Base-by-base conservation (phyloP, 2,329 filamentous ascomycete genomes). In the Nothopassalora personata region DNA sequence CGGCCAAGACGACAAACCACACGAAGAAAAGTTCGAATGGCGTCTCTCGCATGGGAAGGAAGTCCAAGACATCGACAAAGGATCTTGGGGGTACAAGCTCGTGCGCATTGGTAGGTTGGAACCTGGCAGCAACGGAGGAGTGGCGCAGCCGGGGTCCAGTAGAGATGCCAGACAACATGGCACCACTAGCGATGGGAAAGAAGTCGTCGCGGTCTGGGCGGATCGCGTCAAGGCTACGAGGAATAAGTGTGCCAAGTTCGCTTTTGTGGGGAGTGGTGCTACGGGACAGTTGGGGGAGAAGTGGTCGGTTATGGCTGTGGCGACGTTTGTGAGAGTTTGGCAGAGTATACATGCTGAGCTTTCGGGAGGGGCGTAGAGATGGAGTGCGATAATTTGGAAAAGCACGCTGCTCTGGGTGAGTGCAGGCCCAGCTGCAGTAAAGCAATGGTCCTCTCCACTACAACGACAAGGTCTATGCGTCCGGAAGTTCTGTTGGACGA, bases 201-300 rank as follows among this genome's bases (percentile, higher is more conserved):
- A 66, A 46, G 56, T 62, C 8, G 62, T 66, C 1, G 62, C 64
- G 10, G 64, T 62, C 3, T 66, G 60, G 60, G 64, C 62, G 15
- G 61, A 63, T n/a, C 60, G 59, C 15, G 54, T 53, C 53, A 56
- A 56, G 27, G 60, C 56, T 57, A 63, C 57, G 23, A 66, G 61
- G 54, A 60, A 57, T 46, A 62, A 65, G 34, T 30, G 60, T 15
- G 60, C 62, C 13, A 59, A 53, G 39, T 63, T 64, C 45, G 56
- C 57, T 11, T 64, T 66, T 28, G 31, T 58, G 18, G 60, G 62
- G 0, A 61, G 59, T 31, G 64, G 59, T 11, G 53, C 51, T 3
- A 56, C 36, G 4, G 60, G 60, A 4, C 57, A 53, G 11, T 28
- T 66, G 48, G 64, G 62, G 3, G 58, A 64, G 31, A 36, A 53